Evolutionary conservation across 768 basidiomycete species (phyloP), one percentile per base, ranked within the genome.

Genomic region (Arthromyces matolae): DNA sequence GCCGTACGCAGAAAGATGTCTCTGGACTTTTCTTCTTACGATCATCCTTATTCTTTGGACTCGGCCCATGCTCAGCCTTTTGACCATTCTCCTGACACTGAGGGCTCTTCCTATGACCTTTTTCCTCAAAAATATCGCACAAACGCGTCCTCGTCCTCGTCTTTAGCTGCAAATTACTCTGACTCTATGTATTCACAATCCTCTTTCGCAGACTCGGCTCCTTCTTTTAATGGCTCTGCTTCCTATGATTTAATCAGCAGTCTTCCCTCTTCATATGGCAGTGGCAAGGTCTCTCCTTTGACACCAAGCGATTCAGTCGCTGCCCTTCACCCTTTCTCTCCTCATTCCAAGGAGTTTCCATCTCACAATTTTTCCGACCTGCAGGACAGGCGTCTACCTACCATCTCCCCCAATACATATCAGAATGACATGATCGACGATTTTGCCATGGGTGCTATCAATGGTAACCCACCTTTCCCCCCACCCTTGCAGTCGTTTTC

Each of bases 231-330:
- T 27, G 67, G 71, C 35, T 69, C 78, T 8, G 77, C 71, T 61
- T 73, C 81, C 9, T 88, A 85, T 66, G 84, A 84, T 62, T 75
- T 84, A 58, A 81, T 83, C 62, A 70, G 71, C 63, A 78, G 77
- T 53, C 68, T 84, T 18, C 71, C 81, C 1, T 82, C 83, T 3
- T 83, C 81, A 13, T 80, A 82, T 67, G 76, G 73, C 69, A 83
- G 80, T 49, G 86, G 85, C 52, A 89, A 87, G 65, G 83, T 82
- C 41, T 88, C 88, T 16, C 85, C 88, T 0, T 71, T 87, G 35
- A 84, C 84, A 10, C 85, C 86, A 27, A 82, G 65, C 56, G 86
- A 88, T 63, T 70, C 80, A 34, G 77, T 81, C 51, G 67, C 71
- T 48, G 71, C 72, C 40, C 70, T 88, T 7, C 83, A 81, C 6